phyloP scores from a whole-genome alignment of 306 rosid species.

The Pterocarpus santalinus region DNA sequence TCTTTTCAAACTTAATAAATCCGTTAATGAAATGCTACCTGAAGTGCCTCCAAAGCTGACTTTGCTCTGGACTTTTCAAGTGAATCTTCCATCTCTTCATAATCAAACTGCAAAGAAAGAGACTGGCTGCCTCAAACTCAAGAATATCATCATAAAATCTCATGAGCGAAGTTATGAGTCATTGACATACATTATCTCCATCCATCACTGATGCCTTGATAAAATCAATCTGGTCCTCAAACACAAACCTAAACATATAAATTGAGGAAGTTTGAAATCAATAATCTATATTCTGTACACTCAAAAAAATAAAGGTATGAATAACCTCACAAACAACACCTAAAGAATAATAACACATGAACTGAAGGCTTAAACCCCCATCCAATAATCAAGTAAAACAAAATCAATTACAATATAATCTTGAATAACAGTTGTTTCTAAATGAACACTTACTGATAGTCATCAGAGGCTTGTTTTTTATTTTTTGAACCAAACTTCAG shows the following conservation, averaged over 20 bases:
- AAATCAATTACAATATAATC: constrained; percentile 32
- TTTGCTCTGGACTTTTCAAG: constrained; percentile 74
- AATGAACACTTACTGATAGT: constrained; percentile 76
- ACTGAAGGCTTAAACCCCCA: constrained; percentile 30
- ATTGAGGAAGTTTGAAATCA: constrained; percentile 36
- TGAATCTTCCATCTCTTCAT: constrained; percentile 55
- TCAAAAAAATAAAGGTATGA: constrained; percentile 33
- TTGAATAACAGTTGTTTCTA: constrained; percentile 12
- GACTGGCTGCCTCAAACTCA: constrained; percentile 46
- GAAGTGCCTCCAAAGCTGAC: constrained; percentile 84
- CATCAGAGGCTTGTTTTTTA: constrained; percentile 77
- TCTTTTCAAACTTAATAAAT: neutral
- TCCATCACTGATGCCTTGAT: constrained; percentile 90
- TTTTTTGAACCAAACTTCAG: constrained; percentile 87
- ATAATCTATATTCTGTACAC: constrained; percentile 31
- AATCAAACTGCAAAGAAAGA: constrained; percentile 63
- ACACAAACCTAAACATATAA: constrained; percentile 70
- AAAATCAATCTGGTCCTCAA: constrained; percentile 96
- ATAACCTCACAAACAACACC: constrained; percentile 6
- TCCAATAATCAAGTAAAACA: constrained; percentile 38
- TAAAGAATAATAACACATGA: constrained; percentile 17
- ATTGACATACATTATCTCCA: constrained; percentile 76
- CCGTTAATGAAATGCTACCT: constrained; percentile 57
- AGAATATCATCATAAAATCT: constrained; percentile 35
- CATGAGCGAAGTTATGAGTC: constrained; percentile 23